Evolutionary conservation across 2,329 filamentous ascomycete genomes (phyloP), one percentile per base, ranked within the genome.

Genomic region (Fusarium algeriense): DNA sequence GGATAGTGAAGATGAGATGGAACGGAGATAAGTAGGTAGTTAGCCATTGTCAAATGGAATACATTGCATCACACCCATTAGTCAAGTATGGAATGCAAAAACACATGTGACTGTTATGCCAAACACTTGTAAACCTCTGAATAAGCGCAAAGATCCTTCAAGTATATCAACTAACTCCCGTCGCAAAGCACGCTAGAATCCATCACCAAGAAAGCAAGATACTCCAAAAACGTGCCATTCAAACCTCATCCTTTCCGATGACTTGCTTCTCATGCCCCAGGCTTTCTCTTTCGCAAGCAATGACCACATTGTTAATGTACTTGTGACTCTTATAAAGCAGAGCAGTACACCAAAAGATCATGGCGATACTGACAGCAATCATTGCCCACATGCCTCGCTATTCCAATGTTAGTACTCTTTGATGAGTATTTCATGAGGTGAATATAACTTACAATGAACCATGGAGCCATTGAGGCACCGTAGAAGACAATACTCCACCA

Each of bases 401-500:
- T 6, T 32, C 6, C 20, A 10, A 30, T 17, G 26, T 62, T 3
- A 55, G 48, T 20, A 15, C 17, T 7, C 7, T 8, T 11, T 2
- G 3, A 34, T 6, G 3, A 8, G 6, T 3, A 6, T 2, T 12
- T 2, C 1, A 17, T 14, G 5, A 4, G 20, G 20, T 2, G 17
- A 7, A 4, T 4, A 9, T 14, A 4, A 81, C 87, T 83, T 77
- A 89, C 87, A 41, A 79, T 89, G 67, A 92, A 92, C 82, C 86
- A 87, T 0, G 91, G 91, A 6, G 91, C 91, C 78, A 88, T 86
- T 5, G 87, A 85, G 2, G 90, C 91, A 0, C 88, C 87, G 73
- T 93, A 93, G 69, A 93, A 93, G 2, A 93, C 71, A 43, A 93
- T 88, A 65, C 85, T 89, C 91, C 91, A 93, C 90, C 90, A 93